Conservation (phyloP, 2,329 filamentous ascomycete genomes). For the Cladophialophora yegresii region DNA sequence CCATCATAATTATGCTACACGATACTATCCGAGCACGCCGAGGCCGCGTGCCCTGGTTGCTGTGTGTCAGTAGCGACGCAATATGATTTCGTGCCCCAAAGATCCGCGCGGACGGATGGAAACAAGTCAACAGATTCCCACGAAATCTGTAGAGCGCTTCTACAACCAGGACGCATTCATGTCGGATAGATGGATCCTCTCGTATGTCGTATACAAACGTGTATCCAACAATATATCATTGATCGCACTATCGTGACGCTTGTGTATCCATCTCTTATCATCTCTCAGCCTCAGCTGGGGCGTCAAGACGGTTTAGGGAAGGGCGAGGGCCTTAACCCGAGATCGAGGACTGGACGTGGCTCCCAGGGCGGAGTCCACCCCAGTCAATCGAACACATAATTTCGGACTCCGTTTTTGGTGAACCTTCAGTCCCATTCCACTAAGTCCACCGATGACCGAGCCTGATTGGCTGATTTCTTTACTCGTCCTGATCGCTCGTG, state of each 20-base stretch:
- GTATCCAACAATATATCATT: conserved; percentile 14
- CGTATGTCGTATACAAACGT: conserved; percentile 21
- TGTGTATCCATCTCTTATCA: conserved; percentile 18
- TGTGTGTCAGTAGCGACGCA: not conserved
- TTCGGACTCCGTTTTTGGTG: conserved; percentile 32
- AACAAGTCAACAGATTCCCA: conserved; percentile 10
- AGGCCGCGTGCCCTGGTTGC: conserved; percentile 5
- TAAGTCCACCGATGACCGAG: conserved; percentile 7
- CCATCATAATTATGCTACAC: conserved; percentile 4
- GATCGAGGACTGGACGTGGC: conserved; percentile 17
- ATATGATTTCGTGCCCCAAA: conserved; percentile 13
- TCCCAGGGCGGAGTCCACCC: conserved; percentile 27
- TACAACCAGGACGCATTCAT: not conserved
- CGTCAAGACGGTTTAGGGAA: conserved; percentile 8
- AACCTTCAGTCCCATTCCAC: conserved; percentile 2
- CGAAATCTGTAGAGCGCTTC: conserved; percentile 3
- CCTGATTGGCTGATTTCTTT: not conserved
- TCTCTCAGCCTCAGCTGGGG: conserved; percentile 28
- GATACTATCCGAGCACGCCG: conserved; percentile 22
- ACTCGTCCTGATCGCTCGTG: not conserved
- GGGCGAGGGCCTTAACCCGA: conserved; percentile 18
- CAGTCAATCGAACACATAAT: conserved; percentile 25
- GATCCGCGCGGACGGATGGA: conserved; percentile 22
- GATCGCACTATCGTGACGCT: conserved; percentile 17
- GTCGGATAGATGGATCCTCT: conserved; percentile 17